phyloP scores from a whole-genome alignment of 495 filamentous ascomycete genomes.

The Penicillium ucsense region DNA sequence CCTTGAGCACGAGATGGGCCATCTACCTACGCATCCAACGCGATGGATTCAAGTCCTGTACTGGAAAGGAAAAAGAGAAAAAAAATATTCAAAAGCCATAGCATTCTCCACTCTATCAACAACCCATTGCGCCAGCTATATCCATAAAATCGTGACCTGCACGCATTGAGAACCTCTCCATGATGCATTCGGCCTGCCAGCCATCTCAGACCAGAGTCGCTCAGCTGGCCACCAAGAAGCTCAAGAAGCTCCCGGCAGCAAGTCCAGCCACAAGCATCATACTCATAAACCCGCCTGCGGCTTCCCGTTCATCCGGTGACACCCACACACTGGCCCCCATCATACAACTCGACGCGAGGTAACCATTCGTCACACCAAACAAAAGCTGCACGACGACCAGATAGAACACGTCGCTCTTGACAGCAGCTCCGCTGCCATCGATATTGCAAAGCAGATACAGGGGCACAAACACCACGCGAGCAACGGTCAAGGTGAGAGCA shows the following conservation, averaged over 20 bases:
- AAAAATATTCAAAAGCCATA: neutral
- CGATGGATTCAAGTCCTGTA: too few relatives aligned
- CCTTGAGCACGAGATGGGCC: too few relatives aligned
- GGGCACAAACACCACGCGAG: conserved; percentile 63
- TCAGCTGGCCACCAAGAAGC: conserved; percentile 57
- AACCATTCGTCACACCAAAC: conserved; percentile 82
- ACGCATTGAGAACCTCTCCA: too few relatives aligned
- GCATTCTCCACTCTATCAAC: too few relatives aligned
- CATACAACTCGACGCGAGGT: conserved; percentile 76
- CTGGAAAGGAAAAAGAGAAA: neutral
- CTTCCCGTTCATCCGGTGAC: conserved; percentile 68
- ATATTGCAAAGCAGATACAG: conserved; percentile 88
- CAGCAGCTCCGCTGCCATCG: conserved; percentile 52
- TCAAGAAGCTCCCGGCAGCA: conserved; percentile 76
- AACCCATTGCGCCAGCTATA: too few relatives aligned
- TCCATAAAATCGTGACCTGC: too few relatives aligned
- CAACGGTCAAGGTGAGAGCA: conserved; percentile 54
- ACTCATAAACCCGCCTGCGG: conserved; percentile 90
- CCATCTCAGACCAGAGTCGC: conserved; percentile 1
- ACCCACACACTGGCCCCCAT: conserved; percentile 79
- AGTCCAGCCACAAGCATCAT: conserved; percentile 76
- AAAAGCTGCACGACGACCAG: conserved; percentile 68
- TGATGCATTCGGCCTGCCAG: neutral
- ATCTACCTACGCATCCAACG: too few relatives aligned
- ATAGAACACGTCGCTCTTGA: conserved; percentile 81